Conservation (phyloP, 2,329 filamentous ascomycete species). For the Ceratocystis cubensis region DNA sequence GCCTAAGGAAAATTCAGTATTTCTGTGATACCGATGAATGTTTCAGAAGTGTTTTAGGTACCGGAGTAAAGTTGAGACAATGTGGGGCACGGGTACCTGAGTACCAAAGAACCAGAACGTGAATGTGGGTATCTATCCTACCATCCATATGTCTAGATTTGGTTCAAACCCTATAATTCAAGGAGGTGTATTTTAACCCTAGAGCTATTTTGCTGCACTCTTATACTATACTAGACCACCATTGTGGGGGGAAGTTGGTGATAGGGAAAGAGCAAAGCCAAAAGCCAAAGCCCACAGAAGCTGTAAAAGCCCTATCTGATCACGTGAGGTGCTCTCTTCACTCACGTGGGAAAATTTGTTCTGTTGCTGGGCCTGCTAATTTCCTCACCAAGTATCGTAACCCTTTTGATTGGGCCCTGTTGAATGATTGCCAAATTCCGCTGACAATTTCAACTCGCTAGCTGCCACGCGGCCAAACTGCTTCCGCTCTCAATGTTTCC, state of each 20-base stretch:
- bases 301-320: background rate
- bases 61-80: background rate
- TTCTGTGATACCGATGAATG: background rate
- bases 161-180: background rate
- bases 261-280: too few relatives aligned
- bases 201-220: too few relatives aligned
- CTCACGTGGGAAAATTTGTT: background rate
- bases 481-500: background rate
- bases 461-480: background rate
- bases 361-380: background rate
- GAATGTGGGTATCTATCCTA: background rate
- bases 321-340: background rate
- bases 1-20: background rate
- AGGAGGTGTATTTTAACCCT: too few relatives aligned
- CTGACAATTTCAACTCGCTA: background rate
- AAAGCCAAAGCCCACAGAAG: too few relatives aligned
- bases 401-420: background rate
- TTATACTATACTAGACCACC: too few relatives aligned
- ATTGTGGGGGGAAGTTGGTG: too few relatives aligned
- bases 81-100: background rate
- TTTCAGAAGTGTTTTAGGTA: background rate
- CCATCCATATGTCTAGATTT: background rate
- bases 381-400: background rate
- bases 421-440: background rate
- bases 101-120: background rate